These are phyloP conservation scores for Astrothelium macrocarpum DNA, from an alignment of 495 filamentous ascomycete genomes.

Conservation along the genomic window DNA sequence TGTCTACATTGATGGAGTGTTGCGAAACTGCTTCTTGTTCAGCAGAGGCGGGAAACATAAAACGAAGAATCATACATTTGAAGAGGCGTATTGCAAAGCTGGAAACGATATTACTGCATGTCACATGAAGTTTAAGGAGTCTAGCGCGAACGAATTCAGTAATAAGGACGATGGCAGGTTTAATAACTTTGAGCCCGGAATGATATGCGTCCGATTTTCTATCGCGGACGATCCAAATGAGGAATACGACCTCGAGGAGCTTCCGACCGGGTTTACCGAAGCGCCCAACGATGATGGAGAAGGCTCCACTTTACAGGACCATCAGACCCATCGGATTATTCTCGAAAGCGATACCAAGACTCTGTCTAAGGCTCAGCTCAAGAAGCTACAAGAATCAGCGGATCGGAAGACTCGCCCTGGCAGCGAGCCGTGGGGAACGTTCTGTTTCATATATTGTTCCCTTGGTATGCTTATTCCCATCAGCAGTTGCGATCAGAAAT, in stretches of 20 bases:
- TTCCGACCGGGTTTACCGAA: neutral
- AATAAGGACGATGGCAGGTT: neutral
- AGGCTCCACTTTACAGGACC: neutral
- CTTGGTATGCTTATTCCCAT: neutral
- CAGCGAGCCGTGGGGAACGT: neutral
- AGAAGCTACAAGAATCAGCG: neutral
- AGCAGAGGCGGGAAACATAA: neutral
- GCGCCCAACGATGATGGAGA: neutral
- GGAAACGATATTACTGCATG: neutral
- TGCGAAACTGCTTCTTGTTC: neutral
- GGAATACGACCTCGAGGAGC: neutral
- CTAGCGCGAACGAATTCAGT: neutral
- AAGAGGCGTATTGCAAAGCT: neutral
- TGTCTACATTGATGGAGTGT: neutral
- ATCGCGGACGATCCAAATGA: neutral
- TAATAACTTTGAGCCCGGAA: neutral
- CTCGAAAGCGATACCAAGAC: too few relatives aligned
- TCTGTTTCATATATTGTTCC: neutral
- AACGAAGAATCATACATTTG: neutral
- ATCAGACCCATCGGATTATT: neutral
- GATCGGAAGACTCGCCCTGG: neutral
- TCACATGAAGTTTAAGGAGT: neutral
- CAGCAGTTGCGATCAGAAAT: too few relatives aligned
- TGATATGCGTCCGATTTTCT: neutral
- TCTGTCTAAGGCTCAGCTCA: neutral